Evolutionary conservation across 139 green algal genomes (phyloP).

Genomic region (Limnomonas spitsbergensis): DNA sequence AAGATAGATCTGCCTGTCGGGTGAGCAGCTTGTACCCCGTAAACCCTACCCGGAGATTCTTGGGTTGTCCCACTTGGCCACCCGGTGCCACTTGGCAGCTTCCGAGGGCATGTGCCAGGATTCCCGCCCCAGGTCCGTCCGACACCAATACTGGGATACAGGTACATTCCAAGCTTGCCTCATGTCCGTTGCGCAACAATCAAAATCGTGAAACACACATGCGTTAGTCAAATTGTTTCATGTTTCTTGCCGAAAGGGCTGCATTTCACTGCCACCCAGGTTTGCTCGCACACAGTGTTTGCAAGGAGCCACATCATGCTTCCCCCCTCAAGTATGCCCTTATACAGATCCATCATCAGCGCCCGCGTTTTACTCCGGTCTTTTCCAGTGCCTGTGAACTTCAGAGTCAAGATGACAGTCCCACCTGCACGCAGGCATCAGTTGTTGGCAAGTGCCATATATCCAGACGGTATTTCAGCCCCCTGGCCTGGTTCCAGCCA

Average conservation of each 20-base stretch:
- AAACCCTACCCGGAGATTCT: too few species aligned
- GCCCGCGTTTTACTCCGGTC: neutral
- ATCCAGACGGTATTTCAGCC: neutral
- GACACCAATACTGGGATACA: too few species aligned
- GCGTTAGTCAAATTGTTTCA: neutral
- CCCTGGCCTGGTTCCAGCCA: neutral
- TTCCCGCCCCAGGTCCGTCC: too few species aligned
- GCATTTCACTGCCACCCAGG: neutral
- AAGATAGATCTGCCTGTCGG: too few species aligned
- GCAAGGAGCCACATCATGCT: neutral
- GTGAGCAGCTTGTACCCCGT: too few species aligned
- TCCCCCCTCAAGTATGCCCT: neutral
- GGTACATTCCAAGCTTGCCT: neutral
- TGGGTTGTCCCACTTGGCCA: too few species aligned
- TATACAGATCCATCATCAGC: neutral
- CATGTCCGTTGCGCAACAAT: neutral
- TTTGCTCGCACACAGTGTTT: slow-evolving; percentile 9
- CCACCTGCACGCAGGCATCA: slow-evolving; percentile 6
- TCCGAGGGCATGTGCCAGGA: too few species aligned
- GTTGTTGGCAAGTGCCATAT: neutral
- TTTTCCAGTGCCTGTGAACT: slow-evolving; percentile 12
- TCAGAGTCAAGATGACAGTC: slow-evolving; percentile 3
- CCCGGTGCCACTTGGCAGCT: too few species aligned
- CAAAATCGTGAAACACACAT: neutral
- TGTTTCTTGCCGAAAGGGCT: too few species aligned